These are phyloP conservation scores for Magnusiomyces fungicola DNA, from an alignment of 1,139 yeast species.

Conservation along the genomic window DNA sequence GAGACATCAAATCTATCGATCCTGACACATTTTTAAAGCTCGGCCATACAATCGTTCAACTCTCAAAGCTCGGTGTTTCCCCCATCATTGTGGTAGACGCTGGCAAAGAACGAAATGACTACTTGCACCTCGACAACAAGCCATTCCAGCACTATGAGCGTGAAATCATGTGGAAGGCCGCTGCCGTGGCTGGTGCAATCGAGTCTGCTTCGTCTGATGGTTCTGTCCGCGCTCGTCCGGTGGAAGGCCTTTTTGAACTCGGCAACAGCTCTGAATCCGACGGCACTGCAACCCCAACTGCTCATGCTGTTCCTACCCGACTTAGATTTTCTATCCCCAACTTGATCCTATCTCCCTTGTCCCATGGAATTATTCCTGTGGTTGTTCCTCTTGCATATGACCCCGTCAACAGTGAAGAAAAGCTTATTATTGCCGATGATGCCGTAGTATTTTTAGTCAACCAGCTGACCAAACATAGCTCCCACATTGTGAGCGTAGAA, in stretches of 20 bases:
- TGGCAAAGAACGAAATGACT: conserved; percentile 27
- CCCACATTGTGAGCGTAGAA: conserved; percentile 48
- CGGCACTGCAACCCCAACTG: conserved; percentile 2
- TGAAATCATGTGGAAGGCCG: conserved; percentile 22
- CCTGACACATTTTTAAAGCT: conserved; percentile 38
- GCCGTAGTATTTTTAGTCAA: conserved; percentile 32
- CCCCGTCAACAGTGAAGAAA: conserved; percentile 34
- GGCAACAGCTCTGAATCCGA: conserved; percentile 2
- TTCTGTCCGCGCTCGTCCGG: conserved; percentile 26
- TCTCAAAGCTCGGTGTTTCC: conserved; percentile 45
- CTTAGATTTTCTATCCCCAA: conserved; percentile 30
- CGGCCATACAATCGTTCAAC: conserved; percentile 43
- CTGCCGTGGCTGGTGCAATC: conserved; percentile 22
- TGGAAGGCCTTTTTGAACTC: conserved; percentile 33
- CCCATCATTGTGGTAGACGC: conserved; percentile 37
- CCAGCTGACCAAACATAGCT: conserved; percentile 30
- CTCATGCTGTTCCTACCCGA: conserved; percentile 14
- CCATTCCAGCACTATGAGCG: conserved; percentile 19
- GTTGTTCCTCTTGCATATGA: conserved; percentile 53
- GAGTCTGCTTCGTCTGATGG: conserved; percentile 17
- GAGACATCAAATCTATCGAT: conserved; percentile 34
- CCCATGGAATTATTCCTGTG: conserved; percentile 48
- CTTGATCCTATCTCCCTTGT: conserved; percentile 33
- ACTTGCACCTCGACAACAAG: conserved; percentile 18
- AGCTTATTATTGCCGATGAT: conserved; percentile 33